Evolutionary conservation across 2,329 filamentous ascomycete species (phyloP).

Genomic region (Neobulgaria alba): DNA sequence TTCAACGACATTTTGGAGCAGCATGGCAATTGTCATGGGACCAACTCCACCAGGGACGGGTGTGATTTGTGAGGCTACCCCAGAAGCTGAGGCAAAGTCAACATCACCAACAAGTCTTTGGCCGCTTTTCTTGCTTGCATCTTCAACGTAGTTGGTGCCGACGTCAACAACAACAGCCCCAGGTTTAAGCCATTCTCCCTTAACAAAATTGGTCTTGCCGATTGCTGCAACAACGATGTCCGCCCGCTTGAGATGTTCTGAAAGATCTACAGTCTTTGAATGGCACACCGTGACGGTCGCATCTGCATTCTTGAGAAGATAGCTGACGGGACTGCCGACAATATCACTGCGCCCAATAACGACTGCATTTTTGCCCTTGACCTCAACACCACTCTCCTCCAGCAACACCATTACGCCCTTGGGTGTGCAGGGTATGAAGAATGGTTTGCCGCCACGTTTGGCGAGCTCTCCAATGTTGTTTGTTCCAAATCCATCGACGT

Average conservation of each 20-base stretch:
- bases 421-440: constrained; percentile 91
- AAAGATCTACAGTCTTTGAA: constrained; percentile 70
- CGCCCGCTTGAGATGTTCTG: constrained; percentile 68
- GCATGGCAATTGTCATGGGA: constrained; percentile 98
- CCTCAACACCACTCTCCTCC: constrained; percentile 71
- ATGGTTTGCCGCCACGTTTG: constrained; percentile 82
- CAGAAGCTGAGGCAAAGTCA: constrained; percentile 73
- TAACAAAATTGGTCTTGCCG: constrained; percentile 77
- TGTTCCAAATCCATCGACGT: constrained; percentile 94
- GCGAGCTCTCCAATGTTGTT: constrained; percentile 94
- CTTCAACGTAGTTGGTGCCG: constrained; percentile 90
- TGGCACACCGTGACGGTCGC: constrained; percentile 96
- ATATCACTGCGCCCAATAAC: constrained; percentile 95
- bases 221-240: constrained; percentile 92
- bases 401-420: constrained; percentile 95
- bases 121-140: constrained; percentile 84
- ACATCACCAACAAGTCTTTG: constrained; percentile 91
- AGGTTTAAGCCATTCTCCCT: constrained; percentile 91
- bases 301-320: constrained; percentile 88
- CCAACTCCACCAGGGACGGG: constrained; percentile 95
- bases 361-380: constrained; percentile 86
- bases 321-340: constrained; percentile 93
- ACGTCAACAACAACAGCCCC: constrained; percentile 96
- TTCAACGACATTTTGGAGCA: constrained; percentile 90
- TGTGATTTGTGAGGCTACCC: constrained; percentile 88